phyloP scores from a whole-genome alignment of 2,329 filamentous ascomycete genomes.

The Cryphonectria parasitica region DNA sequence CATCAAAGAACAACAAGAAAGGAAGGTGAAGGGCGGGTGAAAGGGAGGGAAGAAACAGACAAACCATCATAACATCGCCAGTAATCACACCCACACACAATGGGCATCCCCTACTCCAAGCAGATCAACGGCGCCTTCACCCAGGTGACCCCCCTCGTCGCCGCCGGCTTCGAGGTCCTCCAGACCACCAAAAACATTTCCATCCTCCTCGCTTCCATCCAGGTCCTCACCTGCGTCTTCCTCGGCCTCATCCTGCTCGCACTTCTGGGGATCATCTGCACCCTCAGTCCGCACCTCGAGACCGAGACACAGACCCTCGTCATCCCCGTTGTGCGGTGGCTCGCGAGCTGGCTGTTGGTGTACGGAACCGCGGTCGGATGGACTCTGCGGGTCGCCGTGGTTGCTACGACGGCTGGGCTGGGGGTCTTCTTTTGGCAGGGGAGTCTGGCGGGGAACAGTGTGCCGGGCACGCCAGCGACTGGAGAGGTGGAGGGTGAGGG shows the following conservation, averaged over 20 bases:
- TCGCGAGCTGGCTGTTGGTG: constrained; percentile 26
- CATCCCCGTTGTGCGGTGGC: constrained; percentile 25
- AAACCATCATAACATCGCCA: no score
- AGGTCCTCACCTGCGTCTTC: constrained; percentile 26
- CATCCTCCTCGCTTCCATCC: constrained; percentile 27
- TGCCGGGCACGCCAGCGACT: constrained; percentile 20
- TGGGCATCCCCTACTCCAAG: constrained; percentile 29
- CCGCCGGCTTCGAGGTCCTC: constrained; percentile 27
- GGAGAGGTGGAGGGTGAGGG: constrained; percentile 3
- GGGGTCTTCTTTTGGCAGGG: constrained; percentile 27
- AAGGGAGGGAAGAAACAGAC: not conserved
- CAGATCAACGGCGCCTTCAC: constrained; percentile 26
- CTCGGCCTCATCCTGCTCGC: constrained; percentile 23
- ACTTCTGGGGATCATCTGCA: constrained; percentile 25
- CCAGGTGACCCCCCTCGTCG: constrained; percentile 28
- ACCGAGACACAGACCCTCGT: constrained; percentile 22
- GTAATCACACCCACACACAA: not conserved
- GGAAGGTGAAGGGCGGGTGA: not conserved
- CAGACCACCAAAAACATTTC: constrained; percentile 30
- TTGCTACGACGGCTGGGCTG: constrained; percentile 15
- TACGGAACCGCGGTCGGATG: constrained; percentile 22
- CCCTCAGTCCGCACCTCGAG: constrained; percentile 21
- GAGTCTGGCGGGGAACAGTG: constrained; percentile 11
- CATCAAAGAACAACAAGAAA: not conserved
- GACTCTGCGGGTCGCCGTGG: constrained; percentile 11